phyloP scores from a whole-genome alignment of 225 moss, liverwort and hornwort species.

The Polytrichum formosum region DNA sequence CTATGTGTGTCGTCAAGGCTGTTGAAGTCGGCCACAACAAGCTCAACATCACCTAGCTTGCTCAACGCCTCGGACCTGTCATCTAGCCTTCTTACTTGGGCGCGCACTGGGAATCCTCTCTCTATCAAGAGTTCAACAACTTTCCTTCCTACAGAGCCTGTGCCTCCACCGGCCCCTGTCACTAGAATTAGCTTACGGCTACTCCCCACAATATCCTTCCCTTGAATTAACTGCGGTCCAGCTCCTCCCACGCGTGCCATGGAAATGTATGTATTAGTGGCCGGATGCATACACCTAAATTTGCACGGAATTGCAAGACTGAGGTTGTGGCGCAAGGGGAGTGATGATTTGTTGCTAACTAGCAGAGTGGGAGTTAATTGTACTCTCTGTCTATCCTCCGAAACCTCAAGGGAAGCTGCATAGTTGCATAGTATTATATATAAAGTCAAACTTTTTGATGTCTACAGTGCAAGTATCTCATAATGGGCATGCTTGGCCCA shows the following conservation, averaged over 20 bases:
- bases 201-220: not conserved
- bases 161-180: constrained; percentile 31
- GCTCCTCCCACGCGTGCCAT: not conserved
- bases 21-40: constrained; percentile 29
- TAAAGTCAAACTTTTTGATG: no score
- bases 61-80: constrained; percentile 19
- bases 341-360: not conserved
- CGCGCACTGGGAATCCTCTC: constrained; percentile 17
- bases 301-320: not conserved
- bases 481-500: no score
- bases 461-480: no score
- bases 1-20: constrained; percentile 19
- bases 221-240: not conserved
- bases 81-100: constrained; percentile 25
- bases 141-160: constrained; percentile 18
- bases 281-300: not conserved
- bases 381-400: not conserved
- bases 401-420: not conserved
- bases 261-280: not conserved
- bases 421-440: no score
- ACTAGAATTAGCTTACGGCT: constrained; percentile 22
- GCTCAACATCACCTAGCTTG: constrained; percentile 8
- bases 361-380: not conserved
- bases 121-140: constrained; percentile 14
- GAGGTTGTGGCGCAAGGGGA: no score